A percentile compares a stretch with the other conserved stretches of the same genome.
Evolutionary conservation across 2,329 filamentous ascomycete species (phyloP).

Genomic region (Fusarium napiforme): DNA sequence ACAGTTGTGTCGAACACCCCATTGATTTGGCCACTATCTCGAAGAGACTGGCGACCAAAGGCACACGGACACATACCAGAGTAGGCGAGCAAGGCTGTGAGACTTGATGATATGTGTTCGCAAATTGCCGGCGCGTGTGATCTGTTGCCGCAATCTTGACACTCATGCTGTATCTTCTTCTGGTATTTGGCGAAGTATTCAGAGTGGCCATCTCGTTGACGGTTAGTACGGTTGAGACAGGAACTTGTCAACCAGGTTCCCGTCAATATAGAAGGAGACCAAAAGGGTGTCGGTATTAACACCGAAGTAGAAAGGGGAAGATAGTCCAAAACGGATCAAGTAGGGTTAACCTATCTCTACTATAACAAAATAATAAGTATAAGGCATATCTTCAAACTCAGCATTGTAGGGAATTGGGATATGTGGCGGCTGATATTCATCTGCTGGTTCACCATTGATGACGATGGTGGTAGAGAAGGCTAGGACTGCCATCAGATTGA

Average conservation of each 20-base stretch:
- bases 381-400: background rate
- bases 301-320: background rate
- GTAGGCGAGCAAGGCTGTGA: background rate
- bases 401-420: background rate
- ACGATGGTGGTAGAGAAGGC: background rate
- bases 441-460: background rate
- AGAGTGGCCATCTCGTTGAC: background rate
- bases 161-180: background rate
- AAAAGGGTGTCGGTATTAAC: background rate
- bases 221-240: background rate
- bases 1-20: background rate
- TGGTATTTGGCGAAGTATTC: background rate
- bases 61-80: background rate
- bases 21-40: background rate
- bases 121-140: background rate
- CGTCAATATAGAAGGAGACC: background rate
- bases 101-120: background rate
- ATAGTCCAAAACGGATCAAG: background rate
- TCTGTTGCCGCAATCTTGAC: background rate
- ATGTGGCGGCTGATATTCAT: background rate
- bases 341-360: background rate
- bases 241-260: background rate
- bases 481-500: background rate
- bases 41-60: too few species aligned
- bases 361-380: background rate